Evolutionary conservation across 805 yeast genomes (phyloP), one percentile per base, ranked within the genome.

Genomic region (Zygosaccharomyces kombuchaensis): DNA sequence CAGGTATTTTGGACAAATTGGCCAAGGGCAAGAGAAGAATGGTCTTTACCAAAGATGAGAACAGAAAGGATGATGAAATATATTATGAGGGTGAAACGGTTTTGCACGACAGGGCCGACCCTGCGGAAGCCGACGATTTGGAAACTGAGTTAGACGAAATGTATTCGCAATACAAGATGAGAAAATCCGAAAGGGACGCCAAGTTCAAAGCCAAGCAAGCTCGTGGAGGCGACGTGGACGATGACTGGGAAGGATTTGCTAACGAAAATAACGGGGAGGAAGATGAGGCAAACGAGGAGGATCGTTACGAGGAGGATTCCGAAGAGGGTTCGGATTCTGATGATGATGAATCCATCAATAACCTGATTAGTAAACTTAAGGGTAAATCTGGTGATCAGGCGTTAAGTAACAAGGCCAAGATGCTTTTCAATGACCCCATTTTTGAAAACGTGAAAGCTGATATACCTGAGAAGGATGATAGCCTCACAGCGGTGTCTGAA

Each of bases 141-240:
- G 99, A 90, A 59, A 80, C 77, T 8, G 86, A 89, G 68, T 74
- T 93, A 47, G 88, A 90, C 62, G 75, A 73, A 48, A 87, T 89
- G 96, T 90, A 90, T 61, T 69, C 72, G 41, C 72, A 76, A 32
- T 88, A 78, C 63, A 87, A 87, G 66, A 76, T 79, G 49, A 70
- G 79, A 54, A 77, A 73, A 61, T 73, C 84, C 25, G 89, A 84
- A 62, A 76, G 78, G 55, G 84, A 83, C 63, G 82, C 89, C 8
- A 82, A 78, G 40, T 75, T 73, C 56, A 75, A 78, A 54, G 89
- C 91, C 19, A 84, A 81, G 59, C 72, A 74, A 58, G 81, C 83
- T 29, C 77, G 93, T 66, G 90, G 87, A 30, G 89, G 82, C 54
- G 85, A 72, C 43, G 81, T 80, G 55, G 93, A 84, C 52, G 87